phyloP scores from a whole-genome alignment of 768 basidiomycete genomes.

The Rhodotorula sphaerocarpa region DNA sequence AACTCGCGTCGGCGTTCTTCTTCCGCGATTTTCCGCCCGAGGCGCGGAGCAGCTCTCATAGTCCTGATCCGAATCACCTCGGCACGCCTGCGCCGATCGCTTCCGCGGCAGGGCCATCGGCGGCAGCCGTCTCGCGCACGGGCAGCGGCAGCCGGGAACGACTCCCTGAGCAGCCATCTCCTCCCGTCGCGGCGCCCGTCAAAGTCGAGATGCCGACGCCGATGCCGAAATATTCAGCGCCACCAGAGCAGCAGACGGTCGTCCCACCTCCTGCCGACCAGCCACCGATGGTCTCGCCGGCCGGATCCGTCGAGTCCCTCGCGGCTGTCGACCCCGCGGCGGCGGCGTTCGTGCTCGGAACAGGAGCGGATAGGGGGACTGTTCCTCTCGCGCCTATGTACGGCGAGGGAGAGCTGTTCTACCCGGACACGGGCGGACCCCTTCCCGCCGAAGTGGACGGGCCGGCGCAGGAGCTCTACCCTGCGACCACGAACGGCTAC shows the following conservation, averaged over 20 bases:
- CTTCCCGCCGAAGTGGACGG: background rate
- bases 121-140: too few species aligned
- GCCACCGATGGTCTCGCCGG: too few species aligned
- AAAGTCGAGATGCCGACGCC: too few species aligned
- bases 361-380: background rate
- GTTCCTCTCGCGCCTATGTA: background rate
- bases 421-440: background rate
- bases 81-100: too few species aligned
- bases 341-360: background rate
- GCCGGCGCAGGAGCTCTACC: background rate
- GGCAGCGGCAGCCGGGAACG: too few species aligned
- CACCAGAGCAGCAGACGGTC: too few species aligned
- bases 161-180: too few species aligned
- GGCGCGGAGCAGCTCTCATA: background rate
- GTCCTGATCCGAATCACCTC: background rate
- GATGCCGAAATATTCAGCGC: too few species aligned
- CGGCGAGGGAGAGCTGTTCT: background rate
- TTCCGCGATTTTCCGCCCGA: constrained; percentile 14
- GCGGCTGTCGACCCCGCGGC: background rate
- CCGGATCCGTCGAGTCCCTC: background rate
- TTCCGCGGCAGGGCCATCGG: too few species aligned
- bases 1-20: constrained; percentile 23
- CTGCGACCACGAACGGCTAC: background rate
- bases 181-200: too few species aligned
- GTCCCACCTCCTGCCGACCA: too few species aligned